phyloP scores from a whole-genome alignment of 495 filamentous ascomycete genomes.

The Penicilliopsis zonata region DNA sequence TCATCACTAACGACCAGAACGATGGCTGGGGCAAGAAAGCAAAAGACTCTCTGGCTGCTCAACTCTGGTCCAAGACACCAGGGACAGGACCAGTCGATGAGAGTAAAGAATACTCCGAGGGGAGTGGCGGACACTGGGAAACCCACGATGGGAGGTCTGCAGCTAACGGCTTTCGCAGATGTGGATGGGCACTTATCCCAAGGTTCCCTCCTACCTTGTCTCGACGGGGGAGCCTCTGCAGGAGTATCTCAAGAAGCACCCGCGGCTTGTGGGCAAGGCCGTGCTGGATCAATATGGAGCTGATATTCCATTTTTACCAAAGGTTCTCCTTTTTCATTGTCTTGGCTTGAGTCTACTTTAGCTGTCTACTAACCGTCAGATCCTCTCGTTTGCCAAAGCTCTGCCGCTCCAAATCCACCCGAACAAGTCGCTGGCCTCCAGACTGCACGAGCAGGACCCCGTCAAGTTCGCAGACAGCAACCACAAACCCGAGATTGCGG shows the following conservation, averaged over 20 bases:
- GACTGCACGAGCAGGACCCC: constrained; percentile 52
- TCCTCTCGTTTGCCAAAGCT: constrained; percentile 67
- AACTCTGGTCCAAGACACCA: constrained; percentile 32
- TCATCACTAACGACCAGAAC: constrained; percentile 18
- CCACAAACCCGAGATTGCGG: constrained; percentile 75
- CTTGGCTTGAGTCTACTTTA: too few relatives aligned
- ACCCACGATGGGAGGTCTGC: neutral
- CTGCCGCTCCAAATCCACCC: constrained; percentile 76
- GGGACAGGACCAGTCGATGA: constrained; percentile 23
- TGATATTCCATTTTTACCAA: constrained; percentile 65
- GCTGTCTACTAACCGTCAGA: too few relatives aligned
- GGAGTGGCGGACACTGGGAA: constrained; percentile 3
- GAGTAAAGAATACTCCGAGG: constrained; percentile 35
- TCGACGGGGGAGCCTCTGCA: constrained; percentile 50
- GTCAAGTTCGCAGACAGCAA: constrained; percentile 58
- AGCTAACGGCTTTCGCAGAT: constrained; percentile 28
- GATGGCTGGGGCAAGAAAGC: constrained; percentile 39
- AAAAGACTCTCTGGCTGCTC: constrained; percentile 26
- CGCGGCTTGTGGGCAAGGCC: constrained; percentile 51
- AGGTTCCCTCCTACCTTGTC: constrained; percentile 51
- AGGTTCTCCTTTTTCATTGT: too few relatives aligned
- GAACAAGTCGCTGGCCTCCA: constrained; percentile 48
- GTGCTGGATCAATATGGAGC: constrained; percentile 51
- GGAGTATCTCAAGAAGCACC: constrained; percentile 52
- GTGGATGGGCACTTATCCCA: constrained; percentile 77